A percentile compares a stretch with the other conserved stretches of the same genome.
Conservation (phyloP, 345 rosid species). For the Rhodamnia argentea region DNA sequence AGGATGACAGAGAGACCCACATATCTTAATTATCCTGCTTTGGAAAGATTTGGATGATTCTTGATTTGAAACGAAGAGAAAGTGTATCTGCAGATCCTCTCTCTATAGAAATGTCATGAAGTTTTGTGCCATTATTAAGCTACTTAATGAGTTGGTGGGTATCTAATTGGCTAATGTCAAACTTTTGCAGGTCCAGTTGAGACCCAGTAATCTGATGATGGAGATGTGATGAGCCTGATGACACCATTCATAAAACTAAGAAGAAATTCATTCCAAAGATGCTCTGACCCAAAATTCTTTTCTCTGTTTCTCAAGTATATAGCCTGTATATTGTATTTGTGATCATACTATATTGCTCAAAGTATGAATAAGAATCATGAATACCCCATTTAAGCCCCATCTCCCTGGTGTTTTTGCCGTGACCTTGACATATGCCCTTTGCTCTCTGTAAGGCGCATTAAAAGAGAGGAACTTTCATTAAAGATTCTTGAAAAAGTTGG, state of each 20-base stretch:
- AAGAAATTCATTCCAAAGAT: slow-evolving; percentile 9
- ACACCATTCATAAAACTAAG: slow-evolving; percentile 1
- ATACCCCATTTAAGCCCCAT: neutral
- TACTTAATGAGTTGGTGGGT: neutral
- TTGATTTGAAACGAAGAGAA: neutral
- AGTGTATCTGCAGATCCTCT: neutral
- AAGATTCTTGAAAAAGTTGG: neutral
- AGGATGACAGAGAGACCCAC: neutral
- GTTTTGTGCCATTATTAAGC: neutral
- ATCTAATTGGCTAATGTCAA: neutral
- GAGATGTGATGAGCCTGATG: slow-evolving; percentile 25
- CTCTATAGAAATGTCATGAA: neutral
- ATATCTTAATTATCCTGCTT: slow-evolving; percentile 2
- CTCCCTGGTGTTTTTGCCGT: neutral
- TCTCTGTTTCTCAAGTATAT: neutral
- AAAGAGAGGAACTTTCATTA: neutral
- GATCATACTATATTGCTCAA: slow-evolving; percentile 14
- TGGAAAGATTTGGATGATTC: neutral
- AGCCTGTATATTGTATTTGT: slow-evolving; percentile 10
- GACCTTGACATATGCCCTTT: neutral
- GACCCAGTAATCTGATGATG: slow-evolving; percentile 31
- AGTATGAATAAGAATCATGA: slow-evolving; percentile 17
- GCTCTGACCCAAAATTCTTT: slow-evolving; percentile 18
- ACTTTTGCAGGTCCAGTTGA: slow-evolving; percentile 37
- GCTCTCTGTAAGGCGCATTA: neutral